These are phyloP conservation scores for Sporothrix protearum DNA, from an alignment of 2,329 filamentous ascomycete species.

Conservation along the genomic window DNA sequence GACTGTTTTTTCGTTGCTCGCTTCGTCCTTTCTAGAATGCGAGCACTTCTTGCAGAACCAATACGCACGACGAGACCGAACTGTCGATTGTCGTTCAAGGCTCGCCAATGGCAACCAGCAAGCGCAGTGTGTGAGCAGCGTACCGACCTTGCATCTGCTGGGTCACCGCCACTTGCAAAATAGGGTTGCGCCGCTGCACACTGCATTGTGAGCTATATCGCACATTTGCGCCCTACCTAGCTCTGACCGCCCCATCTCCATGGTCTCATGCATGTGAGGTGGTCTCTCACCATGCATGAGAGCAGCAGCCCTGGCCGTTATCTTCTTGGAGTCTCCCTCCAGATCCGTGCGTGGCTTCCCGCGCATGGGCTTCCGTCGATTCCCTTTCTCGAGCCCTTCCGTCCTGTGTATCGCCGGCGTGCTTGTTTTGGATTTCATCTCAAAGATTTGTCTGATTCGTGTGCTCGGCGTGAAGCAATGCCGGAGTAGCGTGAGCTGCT, in stretches of 20 bases:
- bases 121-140: not conserved
- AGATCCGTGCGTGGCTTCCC: not conserved
- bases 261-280: not conserved
- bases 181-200: not conserved
- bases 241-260: conserved; percentile 3
- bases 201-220: not conserved
- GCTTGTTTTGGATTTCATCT: not conserved
- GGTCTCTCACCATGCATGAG: conserved; percentile 7
- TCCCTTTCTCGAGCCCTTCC: not conserved
- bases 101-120: not conserved
- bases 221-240: not conserved
- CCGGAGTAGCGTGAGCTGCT: conserved; percentile 14
- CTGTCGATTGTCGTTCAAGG: not conserved
- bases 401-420: not conserved
- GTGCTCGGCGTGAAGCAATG: conserved; percentile 14
- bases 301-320: not conserved
- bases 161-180: conserved; percentile 17
- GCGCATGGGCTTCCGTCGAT: not conserved
- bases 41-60: not conserved
- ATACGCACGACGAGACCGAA: not conserved
- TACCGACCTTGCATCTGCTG: not conserved
- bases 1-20: not conserved
- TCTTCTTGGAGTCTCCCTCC: not conserved
- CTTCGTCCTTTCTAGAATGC: not conserved
- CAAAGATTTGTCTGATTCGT: not conserved